Base-by-base conservation (phyloP, 2,329 filamentous ascomycete species). In the Orbilia ellipsospora region DNA sequence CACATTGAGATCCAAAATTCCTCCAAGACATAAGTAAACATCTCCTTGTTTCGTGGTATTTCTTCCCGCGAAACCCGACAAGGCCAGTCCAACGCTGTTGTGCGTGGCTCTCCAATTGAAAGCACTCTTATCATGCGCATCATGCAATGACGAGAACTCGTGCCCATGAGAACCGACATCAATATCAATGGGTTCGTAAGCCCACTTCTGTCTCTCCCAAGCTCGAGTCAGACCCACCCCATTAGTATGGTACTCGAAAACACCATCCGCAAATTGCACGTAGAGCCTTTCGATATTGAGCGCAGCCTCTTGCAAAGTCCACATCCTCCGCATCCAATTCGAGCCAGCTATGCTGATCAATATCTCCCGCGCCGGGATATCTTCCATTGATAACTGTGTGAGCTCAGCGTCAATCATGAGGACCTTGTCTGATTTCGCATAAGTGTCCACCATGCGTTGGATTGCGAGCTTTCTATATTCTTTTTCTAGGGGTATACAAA, bases 271-370 rank as follows among this genome's bases (percentile, higher is more conserved):
- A 40, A 73, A 73, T 36, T 73, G 69, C 16, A 73, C 26, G 51
- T 67, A 67, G 12, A 73, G 40, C 20, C 62, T 60, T 15, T 67
- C 55, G 13, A 67, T 54, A 44, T 73, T 72, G 15, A 78, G 42
- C 31, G 77, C 76, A 15, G 76, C 77, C 54, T 78, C 77, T 28
- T 78, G 77, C 28, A 78, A 59, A 2, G 77, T 78, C 77, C 77
- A 78, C 40, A 78, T 64, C 40, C 77, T 59, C 20, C 73, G 60
- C 62, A 78, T 77, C 77, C 77, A 78, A 48, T 65, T 72, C 15
- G 77, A 77, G 7, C 66, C 62, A 2, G 72, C 60, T 15, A 78
- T 77, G 2, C 77, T 73, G 13, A 74, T 66, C 2, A 70, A 52
- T 31, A 77, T 48, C 15, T 78, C 77, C 16, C 61, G 56, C 10